Base-by-base conservation (phyloP, 768 basidiomycete genomes). In the Kondoa malvinella region DNA sequence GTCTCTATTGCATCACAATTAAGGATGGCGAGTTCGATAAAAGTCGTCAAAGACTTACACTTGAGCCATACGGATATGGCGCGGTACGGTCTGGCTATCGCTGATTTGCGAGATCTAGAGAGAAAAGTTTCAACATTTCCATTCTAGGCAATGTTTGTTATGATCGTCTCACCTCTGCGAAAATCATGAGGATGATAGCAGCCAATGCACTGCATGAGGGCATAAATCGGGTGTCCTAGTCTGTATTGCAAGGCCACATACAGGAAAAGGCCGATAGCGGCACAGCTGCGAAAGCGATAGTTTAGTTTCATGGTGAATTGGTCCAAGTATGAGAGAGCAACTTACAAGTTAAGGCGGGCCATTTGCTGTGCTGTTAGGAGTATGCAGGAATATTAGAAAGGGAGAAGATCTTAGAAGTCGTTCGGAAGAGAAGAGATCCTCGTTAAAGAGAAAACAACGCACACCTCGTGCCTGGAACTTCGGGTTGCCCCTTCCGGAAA, bases 1-100 rank as follows among this genome's bases (percentile, higher is more conserved):
- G 66, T 70, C 66, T 50, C 40, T 50, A 50, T 8, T 50, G 8
- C 40, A 21, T 50, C 40, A 50, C 8, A 21, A 50, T 21, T 50
- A 50, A 50, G 8, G 40, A 50, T 50, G 40, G 12, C 40, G 8
- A 8, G 12, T 50, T 50, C 21, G 8, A 8, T 21, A 50, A 50
- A 21, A 21, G 21, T 50, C n/a, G n/a, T n/a, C n/a, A n/a, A 50
- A 50, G 40, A 50, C 40, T 50, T 8, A 50, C 40, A 50, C 40
- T 50, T 8, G 8, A 21, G 40, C 40, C 40, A 50, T 50, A 50
- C 40, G 40, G 40, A 50, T 50, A 50, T 8, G 21, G 12, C 40
- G 8, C 40, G 40, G 40, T 50, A 50, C 40, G 21, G 21, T 21
- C 21, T 50, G 40, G 12, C 21, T 50, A 21, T 21, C 21, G 40